phyloP scores from a whole-genome alignment of 352 stramenopile genomes.

The Globisporangium recalcitrans region DNA sequence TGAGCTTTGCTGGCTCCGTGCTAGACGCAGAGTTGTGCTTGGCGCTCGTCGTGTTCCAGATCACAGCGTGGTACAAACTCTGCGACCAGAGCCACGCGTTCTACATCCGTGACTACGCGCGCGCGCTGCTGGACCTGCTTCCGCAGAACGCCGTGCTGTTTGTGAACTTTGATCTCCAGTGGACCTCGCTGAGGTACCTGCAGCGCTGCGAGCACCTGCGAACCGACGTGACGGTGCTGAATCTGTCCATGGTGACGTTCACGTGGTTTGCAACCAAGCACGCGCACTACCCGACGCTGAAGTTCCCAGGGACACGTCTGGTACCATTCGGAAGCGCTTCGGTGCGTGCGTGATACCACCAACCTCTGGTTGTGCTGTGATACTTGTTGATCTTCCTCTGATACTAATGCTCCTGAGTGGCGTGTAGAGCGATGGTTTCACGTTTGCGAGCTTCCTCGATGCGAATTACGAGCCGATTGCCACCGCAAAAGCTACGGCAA shows the following conservation, averaged over 20 bases:
- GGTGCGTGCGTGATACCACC: constrained; percentile 19
- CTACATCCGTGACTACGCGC: constrained; percentile 86
- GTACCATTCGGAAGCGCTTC: constrained; percentile 27
- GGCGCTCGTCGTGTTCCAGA: constrained; percentile 23
- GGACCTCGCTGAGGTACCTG: constrained; percentile 88
- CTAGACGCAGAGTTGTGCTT: constrained; percentile 14
- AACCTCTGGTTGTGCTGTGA: background rate
- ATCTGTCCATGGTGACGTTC: constrained; percentile 91
- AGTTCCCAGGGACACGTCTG: constrained; percentile 52
- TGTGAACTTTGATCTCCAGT: constrained; percentile 92
- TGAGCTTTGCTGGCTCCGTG: background rate
- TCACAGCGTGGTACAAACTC: constrained; percentile 36
- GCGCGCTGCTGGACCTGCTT: constrained; percentile 79
- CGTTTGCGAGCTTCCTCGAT: constrained; percentile 38
- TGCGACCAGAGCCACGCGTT: constrained; percentile 44
- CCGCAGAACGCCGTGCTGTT: constrained; percentile 80
- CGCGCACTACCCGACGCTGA: constrained; percentile 55
- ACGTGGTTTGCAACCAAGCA: constrained; percentile 74
- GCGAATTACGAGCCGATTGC: constrained; percentile 23
- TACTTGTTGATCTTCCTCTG: background rate
- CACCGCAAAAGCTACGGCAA: background rate
- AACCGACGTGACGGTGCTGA: constrained; percentile 78
- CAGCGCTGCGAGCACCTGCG: constrained; percentile 79
- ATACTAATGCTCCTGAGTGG: background rate
- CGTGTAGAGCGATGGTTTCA: constrained; percentile 41